phyloP scores from a whole-genome alignment of 2,329 filamentous ascomycete genomes.

The Microcyclospora pomicola region DNA sequence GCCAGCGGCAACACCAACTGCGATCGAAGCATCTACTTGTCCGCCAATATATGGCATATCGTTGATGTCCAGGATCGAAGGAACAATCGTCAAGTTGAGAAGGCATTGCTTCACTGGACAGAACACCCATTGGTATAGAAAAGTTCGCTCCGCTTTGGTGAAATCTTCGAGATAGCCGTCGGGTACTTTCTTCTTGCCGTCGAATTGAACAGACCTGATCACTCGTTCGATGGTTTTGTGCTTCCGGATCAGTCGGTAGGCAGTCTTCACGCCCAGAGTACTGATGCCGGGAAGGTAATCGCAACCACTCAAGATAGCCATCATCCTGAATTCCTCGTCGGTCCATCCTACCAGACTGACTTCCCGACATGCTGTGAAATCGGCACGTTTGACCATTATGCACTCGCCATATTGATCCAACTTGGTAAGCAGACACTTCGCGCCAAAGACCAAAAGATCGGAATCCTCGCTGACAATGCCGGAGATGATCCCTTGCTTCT shows the following conservation, averaged over 20 bases:
- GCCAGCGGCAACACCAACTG: conserved; percentile 61
- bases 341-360: conserved; percentile 85
- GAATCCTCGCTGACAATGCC: conserved; percentile 95
- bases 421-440: conserved; percentile 81
- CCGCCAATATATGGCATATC: conserved; percentile 72
- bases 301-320: conserved; percentile 94
- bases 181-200: conserved; percentile 71
- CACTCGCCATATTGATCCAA: conserved; percentile 88
- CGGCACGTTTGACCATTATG: conserved; percentile 75
- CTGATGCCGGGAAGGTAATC: conserved; percentile 84
- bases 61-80: conserved; percentile 47
- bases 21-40: conserved; percentile 50
- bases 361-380: conserved; percentile 80
- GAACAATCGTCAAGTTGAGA: conserved; percentile 59
- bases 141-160: conserved; percentile 77
- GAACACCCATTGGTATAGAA: conserved; percentile 88
- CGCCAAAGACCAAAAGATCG: conserved; percentile 88
- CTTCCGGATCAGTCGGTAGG: conserved; percentile 78
- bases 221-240: conserved; percentile 76
- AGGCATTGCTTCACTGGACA: conserved; percentile 59
- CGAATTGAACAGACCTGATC: conserved; percentile 71
- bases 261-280: conserved; percentile 82
- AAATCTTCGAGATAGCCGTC: conserved; percentile 70
- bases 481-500: conserved; percentile 66
- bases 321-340: conserved; percentile 77